These are phyloP conservation scores for Macroventuria anomochaeta DNA, from an alignment of 2,329 filamentous ascomycete genomes.

Conservation along the genomic window DNA sequence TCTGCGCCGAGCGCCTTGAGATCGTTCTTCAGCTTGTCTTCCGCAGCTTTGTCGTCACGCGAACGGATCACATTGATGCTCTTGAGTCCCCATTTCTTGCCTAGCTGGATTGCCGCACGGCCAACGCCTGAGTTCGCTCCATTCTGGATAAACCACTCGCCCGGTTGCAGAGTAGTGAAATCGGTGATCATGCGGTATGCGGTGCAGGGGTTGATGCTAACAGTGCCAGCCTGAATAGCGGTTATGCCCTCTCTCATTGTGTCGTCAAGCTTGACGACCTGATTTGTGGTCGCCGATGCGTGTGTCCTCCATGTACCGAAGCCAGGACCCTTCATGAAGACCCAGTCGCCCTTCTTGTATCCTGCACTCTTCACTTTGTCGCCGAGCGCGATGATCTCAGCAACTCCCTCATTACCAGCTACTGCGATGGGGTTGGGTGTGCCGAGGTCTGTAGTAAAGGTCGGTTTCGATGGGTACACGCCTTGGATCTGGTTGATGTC, in stretches of 20 bases:
- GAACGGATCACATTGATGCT: constrained; percentile 89
- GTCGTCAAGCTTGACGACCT: constrained; percentile 73
- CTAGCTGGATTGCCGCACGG: constrained; percentile 88
- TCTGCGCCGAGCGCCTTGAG: constrained; percentile 67
- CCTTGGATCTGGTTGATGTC: constrained; percentile 99
- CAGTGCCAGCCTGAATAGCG: constrained; percentile 81
- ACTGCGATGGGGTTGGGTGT: constrained; percentile 78
- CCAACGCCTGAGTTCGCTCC: constrained; percentile 95
- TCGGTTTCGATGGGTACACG: constrained; percentile 86
- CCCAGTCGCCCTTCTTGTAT: constrained; percentile 84
- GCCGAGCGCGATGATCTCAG: constrained; percentile 80
- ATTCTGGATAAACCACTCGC: constrained; percentile 97
- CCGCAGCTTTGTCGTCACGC: constrained; percentile 73
- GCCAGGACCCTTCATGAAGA: constrained; percentile 81
- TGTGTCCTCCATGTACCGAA: constrained; percentile 97
- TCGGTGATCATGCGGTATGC: constrained; percentile 92
- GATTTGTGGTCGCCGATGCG: constrained; percentile 67
- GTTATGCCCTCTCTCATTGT: constrained; percentile 73
- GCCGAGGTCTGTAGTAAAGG: constrained; percentile 76
- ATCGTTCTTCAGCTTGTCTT: constrained; percentile 68
- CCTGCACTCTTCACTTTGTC: constrained; percentile 60
- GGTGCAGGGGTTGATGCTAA: constrained; percentile 90
- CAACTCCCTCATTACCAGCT: constrained; percentile 90
- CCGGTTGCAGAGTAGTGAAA: constrained; percentile 71
- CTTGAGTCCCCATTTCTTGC: constrained; percentile 81